Conservation (phyloP, 2,329 filamentous ascomycete genomes). For the Penicillium sp. region DNA sequence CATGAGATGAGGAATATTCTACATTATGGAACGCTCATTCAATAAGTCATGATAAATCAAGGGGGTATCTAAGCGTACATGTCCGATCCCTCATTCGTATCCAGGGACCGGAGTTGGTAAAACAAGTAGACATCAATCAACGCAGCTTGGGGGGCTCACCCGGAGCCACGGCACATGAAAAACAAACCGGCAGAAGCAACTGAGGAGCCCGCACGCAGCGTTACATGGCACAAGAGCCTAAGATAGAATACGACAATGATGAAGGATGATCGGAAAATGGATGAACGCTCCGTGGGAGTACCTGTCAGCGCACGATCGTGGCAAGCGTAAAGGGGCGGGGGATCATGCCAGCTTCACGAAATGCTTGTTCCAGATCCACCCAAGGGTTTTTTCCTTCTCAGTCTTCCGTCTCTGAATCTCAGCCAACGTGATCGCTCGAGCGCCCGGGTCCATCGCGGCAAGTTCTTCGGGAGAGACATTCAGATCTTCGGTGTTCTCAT, state of each 20-base stretch:
- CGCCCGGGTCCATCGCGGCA: neutral
- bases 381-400: slow-evolving; percentile 39
- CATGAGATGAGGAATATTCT: neutral
- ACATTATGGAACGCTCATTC: slow-evolving; percentile 1
- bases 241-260: neutral
- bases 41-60: slow-evolving; percentile 20
- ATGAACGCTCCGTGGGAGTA: neutral
- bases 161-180: neutral
- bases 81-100: slow-evolving; percentile 11
- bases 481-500: slow-evolving; percentile 66
- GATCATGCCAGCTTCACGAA: slow-evolving; percentile 64
- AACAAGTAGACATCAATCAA: slow-evolving; percentile 15
- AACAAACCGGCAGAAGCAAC: neutral
- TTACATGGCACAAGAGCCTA: neutral
- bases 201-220: neutral
- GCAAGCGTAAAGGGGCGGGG: too few species aligned
- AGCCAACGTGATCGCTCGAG: neutral
- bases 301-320: neutral
- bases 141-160: slow-evolving; percentile 4
- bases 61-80: slow-evolving; percentile 42
- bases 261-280: neutral
- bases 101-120: slow-evolving; percentile 14
- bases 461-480: neutral
- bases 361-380: slow-evolving; percentile 99
- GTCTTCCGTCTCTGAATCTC: slow-evolving; percentile 4